These are phyloP conservation scores for Umbilicus rupestris DNA, from an alignment of 164 flowering plant species.

Conservation along the genomic window DNA sequence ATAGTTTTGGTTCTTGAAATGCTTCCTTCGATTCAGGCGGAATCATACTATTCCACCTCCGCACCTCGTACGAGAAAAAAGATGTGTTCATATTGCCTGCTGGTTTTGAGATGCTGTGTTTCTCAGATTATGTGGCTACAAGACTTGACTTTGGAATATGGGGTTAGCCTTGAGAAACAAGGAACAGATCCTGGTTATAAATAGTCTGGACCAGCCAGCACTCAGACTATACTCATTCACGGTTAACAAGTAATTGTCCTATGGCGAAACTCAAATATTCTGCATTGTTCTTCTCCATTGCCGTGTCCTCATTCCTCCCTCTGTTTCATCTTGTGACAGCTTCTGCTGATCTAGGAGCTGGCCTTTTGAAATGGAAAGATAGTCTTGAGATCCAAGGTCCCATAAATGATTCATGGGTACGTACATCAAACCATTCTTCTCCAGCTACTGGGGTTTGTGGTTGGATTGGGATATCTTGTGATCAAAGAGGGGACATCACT, in stretches of 20 bases:
- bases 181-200: neutral
- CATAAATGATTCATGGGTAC: constrained; percentile 3
- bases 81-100: neutral
- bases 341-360: neutral
- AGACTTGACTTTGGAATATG: neutral
- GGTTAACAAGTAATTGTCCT: neutral
- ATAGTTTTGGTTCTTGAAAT: neutral
- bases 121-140: neutral
- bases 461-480: constrained; percentile 14
- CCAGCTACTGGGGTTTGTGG: neutral
- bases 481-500: neutral
- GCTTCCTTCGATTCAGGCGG: neutral
- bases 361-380: constrained; percentile 13
- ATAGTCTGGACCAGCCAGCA: neutral
- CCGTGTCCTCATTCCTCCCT: neutral
- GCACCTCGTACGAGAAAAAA: neutral
- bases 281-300: neutral
- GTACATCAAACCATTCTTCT: neutral
- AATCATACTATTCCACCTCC: neutral
- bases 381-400: constrained; percentile 4
- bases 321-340: neutral
- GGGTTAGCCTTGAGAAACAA: neutral
- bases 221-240: neutral
- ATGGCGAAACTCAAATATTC: neutral
- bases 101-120: neutral